Evolutionary conservation across 2,329 filamentous ascomycete genomes (phyloP), one percentile per base, ranked within the genome.

Genomic region (Aspergillus latus): DNA sequence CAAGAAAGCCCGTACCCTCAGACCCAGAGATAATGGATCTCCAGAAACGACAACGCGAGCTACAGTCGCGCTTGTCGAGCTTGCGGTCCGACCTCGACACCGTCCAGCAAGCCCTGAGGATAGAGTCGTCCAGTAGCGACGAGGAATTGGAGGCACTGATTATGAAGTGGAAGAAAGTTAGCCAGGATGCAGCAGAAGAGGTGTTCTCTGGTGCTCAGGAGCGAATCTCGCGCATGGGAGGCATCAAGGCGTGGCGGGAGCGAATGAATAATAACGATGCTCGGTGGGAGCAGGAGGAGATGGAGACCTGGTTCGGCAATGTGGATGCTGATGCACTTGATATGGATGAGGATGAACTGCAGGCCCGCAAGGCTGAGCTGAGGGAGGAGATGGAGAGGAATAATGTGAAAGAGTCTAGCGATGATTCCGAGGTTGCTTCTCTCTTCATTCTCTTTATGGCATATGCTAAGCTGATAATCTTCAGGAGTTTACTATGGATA

Each of bases 401-500:
- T 46, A 62, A 66, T 11, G 72, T 69, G 26, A 65, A 64, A 2
- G 68, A 72, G 66, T 59, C 66, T 64, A 65, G 68, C 46, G 71
- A 63, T 73, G 54, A 57, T 26, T 39, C 54, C 32, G 49, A 57
- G 54, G 54, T 57, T 11, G 10, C 49, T 45, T 28, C 48, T 29
- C 16, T 28, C n/a, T 10, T 40, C 10, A 15, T 34, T 40, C 59
- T 75, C 37, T 9, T 61, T 85, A 84, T 80, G 79, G 10, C 87
- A 88, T 64, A 87, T 42, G 44, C 52, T 54, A 43, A 54, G 48
- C 2, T 36, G 21, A 15, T 7, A 13, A 0, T 49, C 44, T 42
- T 5, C 62, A 86, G 84, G 81, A 80, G 10, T 88, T 88, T 64
- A 88, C 84, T 10, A 87, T 89, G 81, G 84, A 82, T 47, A 84